Evolutionary conservation across 352 stramenopile species (phyloP).

Genomic region (Peronospora belbahrii): DNA sequence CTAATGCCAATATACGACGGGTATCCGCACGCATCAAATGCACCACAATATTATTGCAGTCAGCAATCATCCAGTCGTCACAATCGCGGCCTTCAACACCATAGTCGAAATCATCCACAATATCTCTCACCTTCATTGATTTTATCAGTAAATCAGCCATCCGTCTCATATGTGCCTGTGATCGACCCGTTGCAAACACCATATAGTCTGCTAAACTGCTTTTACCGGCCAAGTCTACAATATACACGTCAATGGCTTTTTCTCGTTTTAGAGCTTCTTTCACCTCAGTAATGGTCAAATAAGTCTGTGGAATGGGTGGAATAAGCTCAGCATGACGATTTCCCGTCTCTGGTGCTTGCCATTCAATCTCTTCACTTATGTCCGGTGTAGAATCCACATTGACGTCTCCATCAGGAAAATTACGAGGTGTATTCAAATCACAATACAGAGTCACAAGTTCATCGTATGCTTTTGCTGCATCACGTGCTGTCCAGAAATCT

Average conservation of each 20-base stretch:
- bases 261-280: constrained; percentile 53
- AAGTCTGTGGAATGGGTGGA: constrained; percentile 46
- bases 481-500: constrained; percentile 74
- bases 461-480: constrained; percentile 76
- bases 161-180: constrained; percentile 78
- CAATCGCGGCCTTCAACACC: constrained; percentile 81
- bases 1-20: constrained; percentile 59
- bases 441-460: constrained; percentile 77
- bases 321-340: constrained; percentile 77
- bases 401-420: constrained; percentile 39
- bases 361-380: constrained; percentile 29
- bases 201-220: constrained; percentile 83
- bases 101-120: constrained; percentile 76
- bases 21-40: constrained; percentile 81
- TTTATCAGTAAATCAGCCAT: constrained; percentile 85
- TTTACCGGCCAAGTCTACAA: constrained; percentile 63
- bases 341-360: constrained; percentile 53
- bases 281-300: constrained; percentile 71
- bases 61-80: constrained; percentile 90
- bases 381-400: too few relatives aligned
- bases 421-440: constrained; percentile 63
- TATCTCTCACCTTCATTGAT: constrained; percentile 62
- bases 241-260: constrained; percentile 75
- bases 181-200: constrained; percentile 83
- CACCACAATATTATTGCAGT: constrained; percentile 87